phyloP scores from a whole-genome alignment of 306 rosid species.

The Inga oerstediana region DNA sequence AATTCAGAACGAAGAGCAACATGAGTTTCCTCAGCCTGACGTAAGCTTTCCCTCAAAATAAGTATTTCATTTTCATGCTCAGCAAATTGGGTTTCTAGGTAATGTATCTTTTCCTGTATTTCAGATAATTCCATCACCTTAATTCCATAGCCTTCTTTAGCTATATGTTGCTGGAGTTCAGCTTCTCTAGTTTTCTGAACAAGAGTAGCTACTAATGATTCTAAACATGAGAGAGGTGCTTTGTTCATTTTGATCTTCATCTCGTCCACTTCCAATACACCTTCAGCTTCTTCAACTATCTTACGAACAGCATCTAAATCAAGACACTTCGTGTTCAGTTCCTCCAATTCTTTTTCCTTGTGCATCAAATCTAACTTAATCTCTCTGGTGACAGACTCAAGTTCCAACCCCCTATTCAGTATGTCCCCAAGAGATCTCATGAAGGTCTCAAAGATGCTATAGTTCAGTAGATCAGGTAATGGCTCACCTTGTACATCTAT shows the following conservation, averaged over 20 bases:
- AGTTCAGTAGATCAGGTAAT: conserved; percentile 64
- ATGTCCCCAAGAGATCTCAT: conserved; percentile 55
- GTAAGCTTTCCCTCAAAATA: conserved; percentile 77
- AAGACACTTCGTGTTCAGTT: conserved; percentile 57
- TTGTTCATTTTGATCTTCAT: conserved; percentile 38
- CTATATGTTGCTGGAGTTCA: conserved; percentile 54
- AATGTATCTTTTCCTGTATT: conserved; percentile 59
- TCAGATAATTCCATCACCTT: conserved; percentile 54
- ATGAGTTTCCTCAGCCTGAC: conserved; percentile 70
- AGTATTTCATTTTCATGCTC: conserved; percentile 74
- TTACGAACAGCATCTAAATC: conserved; percentile 57
- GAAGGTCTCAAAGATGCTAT: conserved; percentile 54
- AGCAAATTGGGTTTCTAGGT: conserved; percentile 47
- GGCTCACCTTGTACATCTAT: conserved; percentile 43
- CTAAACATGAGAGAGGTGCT: conserved; percentile 58
- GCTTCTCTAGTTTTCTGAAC: conserved; percentile 67
- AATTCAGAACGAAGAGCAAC: conserved; percentile 56
- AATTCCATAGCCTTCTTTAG: conserved; percentile 56
- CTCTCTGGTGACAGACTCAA: conserved; percentile 56
- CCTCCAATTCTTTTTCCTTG: conserved; percentile 63
- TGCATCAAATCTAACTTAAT: conserved; percentile 65
- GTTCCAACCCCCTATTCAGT: conserved; percentile 57
- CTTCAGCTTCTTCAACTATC: conserved; percentile 61
- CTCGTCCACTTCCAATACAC: conserved; percentile 55
- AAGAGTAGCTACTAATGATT: conserved; percentile 63